phyloP scores from a whole-genome alignment of 148 eudicot genomes.

The Silene uniflora region DNA sequence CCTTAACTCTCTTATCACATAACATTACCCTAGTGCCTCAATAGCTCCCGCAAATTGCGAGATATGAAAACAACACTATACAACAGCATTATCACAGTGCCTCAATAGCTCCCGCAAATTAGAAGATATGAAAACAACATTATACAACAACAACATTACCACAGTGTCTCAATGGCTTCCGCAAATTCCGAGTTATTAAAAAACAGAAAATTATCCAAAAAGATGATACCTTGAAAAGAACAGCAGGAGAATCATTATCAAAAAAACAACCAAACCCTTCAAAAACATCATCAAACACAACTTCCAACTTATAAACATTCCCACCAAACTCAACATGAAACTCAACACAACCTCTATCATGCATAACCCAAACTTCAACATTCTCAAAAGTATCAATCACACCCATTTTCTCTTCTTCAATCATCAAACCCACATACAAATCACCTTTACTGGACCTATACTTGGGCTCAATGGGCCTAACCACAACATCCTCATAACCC shows the following conservation, averaged over 20 bases:
- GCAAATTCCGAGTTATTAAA: no score
- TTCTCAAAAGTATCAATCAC: constrained; percentile 60
- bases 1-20: background rate
- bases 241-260: constrained; percentile 44
- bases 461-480: constrained; percentile 47
- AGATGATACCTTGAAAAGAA: constrained; percentile 60
- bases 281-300: constrained; percentile 61
- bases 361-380: constrained; percentile 66
- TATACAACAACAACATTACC: no score
- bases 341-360: constrained; percentile 53
- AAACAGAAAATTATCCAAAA: background rate
- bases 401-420: constrained; percentile 37
- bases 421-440: constrained; percentile 60
- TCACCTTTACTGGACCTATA: constrained; percentile 43
- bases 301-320: constrained; percentile 56
- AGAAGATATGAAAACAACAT: no score
- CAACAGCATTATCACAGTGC: no score
- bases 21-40: no score
- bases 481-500: constrained; percentile 60
- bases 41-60: no score
- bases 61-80: no score
- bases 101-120: no score
- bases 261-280: constrained; percentile 55
- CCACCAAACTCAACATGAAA: constrained; percentile 43
- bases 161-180: no score